Base-by-base conservation (phyloP, 352 stramenopile genomes). In the Globisporangium nunn region DNA sequence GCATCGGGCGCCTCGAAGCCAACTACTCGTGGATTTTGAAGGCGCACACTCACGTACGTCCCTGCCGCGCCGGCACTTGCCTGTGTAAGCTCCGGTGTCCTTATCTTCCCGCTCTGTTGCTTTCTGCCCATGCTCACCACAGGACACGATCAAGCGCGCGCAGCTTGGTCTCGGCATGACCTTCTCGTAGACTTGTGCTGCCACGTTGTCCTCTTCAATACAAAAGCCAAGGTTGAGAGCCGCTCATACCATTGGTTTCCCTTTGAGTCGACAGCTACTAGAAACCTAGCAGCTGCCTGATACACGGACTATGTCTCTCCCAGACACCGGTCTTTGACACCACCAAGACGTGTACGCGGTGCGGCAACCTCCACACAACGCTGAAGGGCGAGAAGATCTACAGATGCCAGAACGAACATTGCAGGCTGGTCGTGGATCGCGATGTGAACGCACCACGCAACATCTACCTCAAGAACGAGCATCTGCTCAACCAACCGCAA, bases 21-120 rank as follows among this genome's bases (percentile, higher is more conserved):
- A 96, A 94, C 69, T 96, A 96, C 61, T 96, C 85, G 70, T 96
- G 85, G 81, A 87, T 96, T 52, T 68, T 95, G 54, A 93, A 91
- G 67, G 75, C 85, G 30, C 71, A 91, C 54, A 59, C 71, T 17
- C 72, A 91, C 58, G 84, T 94, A 85, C 60, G 83, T 69, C 15
- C 11, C 15, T 11, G 8, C 15, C 1, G 14, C 15, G 11, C 29
- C 33, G 7, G 28, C 5, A 31, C 14, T 12, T 10, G 10, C 14
- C 5, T 6, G 7, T 35, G 23, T 23, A 23, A 46, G 17, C 35
- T 40, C 7, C 15, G n/a, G 30, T 12, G 23, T 30, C 40, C 15
- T 37, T 29, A 40, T 14, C 40, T 43, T 67, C 12, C 14, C 40
- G 40, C 0, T 7, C 43, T 48, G 43, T 12, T 48, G 0, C 35